Conservation (phyloP, 1,284 basidiomycete species). For the Chalciporus sp. region DNA sequence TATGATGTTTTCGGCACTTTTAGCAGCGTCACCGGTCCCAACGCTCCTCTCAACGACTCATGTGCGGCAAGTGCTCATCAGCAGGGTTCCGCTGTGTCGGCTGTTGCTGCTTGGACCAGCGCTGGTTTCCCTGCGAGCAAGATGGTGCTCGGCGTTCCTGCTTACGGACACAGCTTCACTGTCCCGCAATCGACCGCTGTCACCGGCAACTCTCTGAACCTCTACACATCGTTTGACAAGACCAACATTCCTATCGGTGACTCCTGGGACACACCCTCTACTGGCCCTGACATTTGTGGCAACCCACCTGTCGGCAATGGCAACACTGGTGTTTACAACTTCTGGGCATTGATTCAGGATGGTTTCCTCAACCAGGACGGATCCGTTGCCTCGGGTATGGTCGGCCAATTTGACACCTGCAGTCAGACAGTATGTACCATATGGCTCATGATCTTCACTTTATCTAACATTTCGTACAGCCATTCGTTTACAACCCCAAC, state of each 20-base stretch:
- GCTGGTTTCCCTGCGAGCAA: conserved; percentile 81
- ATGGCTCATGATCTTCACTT: not conserved
- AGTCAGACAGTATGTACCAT: conserved; percentile 63
- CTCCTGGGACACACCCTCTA: conserved; percentile 50
- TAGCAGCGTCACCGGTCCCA: conserved; percentile 65
- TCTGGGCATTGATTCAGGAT: conserved; percentile 57
- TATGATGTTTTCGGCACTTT: conserved; percentile 78
- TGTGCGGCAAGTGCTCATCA: conserved; percentile 66
- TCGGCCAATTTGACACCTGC: conserved; percentile 60
- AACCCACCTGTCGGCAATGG: conserved; percentile 37
- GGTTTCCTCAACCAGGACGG: conserved; percentile 59
- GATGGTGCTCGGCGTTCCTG: conserved; percentile 81
- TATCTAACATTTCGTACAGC: conserved; percentile 40
- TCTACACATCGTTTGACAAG: conserved; percentile 55
- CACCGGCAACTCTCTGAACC: conserved; percentile 35
- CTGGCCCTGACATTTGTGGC: conserved; percentile 58
- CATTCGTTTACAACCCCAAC: conserved; percentile 61
- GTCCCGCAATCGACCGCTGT: conserved; percentile 43
- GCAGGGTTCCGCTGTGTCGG: conserved; percentile 74
- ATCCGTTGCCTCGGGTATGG: conserved; percentile 48
- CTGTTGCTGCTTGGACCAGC: conserved; percentile 71
- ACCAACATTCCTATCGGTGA: conserved; percentile 52
- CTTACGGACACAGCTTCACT: conserved; percentile 69
- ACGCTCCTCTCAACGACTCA: conserved; percentile 79
- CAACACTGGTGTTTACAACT: conserved; percentile 50